Conservation (phyloP, 345 rosid genomes). For the Bruguiera parviflora region DNA sequence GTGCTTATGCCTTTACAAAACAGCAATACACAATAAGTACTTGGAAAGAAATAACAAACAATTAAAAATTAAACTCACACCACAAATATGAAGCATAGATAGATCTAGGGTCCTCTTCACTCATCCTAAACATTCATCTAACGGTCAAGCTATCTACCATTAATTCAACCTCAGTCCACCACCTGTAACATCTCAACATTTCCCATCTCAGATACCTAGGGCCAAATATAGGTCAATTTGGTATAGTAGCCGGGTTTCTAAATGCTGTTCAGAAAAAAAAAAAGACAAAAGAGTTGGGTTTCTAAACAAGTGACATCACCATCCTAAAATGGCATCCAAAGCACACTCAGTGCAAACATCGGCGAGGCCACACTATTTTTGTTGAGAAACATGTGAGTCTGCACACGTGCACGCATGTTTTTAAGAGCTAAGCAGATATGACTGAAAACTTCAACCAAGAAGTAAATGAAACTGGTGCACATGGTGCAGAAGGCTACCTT, state of each 20-base stretch:
- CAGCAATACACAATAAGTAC: neutral
- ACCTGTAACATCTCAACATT: neutral
- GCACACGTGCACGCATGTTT: neutral
- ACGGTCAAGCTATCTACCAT: neutral
- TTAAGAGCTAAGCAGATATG: neutral
- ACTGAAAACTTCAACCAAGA: neutral
- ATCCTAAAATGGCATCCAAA: neutral
- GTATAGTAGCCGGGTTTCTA: neutral
- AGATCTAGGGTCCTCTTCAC: neutral
- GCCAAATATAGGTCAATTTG: neutral
- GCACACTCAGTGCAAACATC: neutral
- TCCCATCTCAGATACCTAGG: neutral
- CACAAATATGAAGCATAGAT: no score
- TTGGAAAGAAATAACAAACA: no score
- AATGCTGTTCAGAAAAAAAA: no score
- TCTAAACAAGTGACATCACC: neutral
- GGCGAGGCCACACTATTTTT: neutral
- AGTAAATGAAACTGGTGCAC: neutral
- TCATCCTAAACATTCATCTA: neutral
- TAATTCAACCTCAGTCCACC: neutral
- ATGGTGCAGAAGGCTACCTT: constrained; percentile 43
- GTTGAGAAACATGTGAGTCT: neutral
- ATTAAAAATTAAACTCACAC: no score
- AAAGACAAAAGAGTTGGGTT: neutral
- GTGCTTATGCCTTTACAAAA: neutral